Evolutionary conservation across 2,329 filamentous ascomycete genomes (phyloP), one percentile per base, ranked within the genome.

Genomic region (Fusarium equiseti): DNA sequence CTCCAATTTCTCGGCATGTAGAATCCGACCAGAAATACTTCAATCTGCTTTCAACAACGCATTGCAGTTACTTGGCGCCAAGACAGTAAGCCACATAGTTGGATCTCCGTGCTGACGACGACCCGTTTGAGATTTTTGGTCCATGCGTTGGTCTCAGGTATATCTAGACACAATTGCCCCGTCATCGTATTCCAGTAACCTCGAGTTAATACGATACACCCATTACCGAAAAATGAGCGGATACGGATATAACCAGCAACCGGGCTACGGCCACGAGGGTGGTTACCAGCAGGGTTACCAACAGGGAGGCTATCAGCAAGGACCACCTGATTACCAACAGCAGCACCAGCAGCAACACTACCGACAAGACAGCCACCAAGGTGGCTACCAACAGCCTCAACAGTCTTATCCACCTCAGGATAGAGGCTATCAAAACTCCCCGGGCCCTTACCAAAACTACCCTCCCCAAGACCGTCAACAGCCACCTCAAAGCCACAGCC

Each of bases 41-140:
- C 24, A 27, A 38, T 38, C 4, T 3, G 35, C n/a, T 4, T 22
- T 20, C 32, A 52, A 16, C 6, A 27, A n/a, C 32, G n/a, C 38
- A n/a, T 52, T 12, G 12, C 8, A 10, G 20, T 22, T 4, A 16
- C 52, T 56, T 56, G 53, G 53, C 53, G 53, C 53, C 53, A 56
- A 56, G 53, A 13, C 18, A 6, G 11, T 6, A 9, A 9, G 20
- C 13, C 16, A 32, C 9, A 26, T 5, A 15, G 26, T 11, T 40
- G 16, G 13, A 35, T 18, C 53, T 38, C 18, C 29, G 20, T 31
- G 29, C 31, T 50, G 53, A 52, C 35, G 35, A 52, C 32, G 35
- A 52, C 49, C 31, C 26, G 22, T 38, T 22, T n/a, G 24, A 52
- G 35, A 15, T 27, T 15, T 27, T 11, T 20, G 15, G 40, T 13